These are phyloP conservation scores for Zasmidium citrigriseum DNA, from an alignment of 2,329 filamentous ascomycete genomes.

Conservation along the genomic window DNA sequence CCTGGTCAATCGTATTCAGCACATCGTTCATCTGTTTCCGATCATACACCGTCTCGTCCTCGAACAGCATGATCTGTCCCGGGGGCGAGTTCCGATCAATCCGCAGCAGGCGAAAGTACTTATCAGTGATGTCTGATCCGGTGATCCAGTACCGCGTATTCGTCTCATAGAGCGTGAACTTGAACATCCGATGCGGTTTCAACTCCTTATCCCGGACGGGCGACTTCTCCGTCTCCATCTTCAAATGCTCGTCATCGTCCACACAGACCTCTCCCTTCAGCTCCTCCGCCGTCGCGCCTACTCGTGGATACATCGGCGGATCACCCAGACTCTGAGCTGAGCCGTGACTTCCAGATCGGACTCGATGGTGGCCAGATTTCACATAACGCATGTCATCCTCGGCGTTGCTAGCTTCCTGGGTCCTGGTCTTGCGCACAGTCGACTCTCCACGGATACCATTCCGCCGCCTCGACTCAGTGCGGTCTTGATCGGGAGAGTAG, in stretches of 20 bases:
- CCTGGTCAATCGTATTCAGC: slow-evolving; percentile 92
- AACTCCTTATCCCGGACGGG: slow-evolving; percentile 19
- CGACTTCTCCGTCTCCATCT: slow-evolving; percentile 10
- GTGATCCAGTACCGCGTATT: slow-evolving; percentile 92
- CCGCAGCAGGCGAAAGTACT: slow-evolving; percentile 86
- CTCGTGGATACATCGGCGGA: slow-evolving; percentile 25
- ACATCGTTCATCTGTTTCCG: slow-evolving; percentile 90
- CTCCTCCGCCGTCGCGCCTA: slow-evolving; percentile 32
- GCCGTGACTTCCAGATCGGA: slow-evolving; percentile 11
- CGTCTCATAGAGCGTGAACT: slow-evolving; percentile 97
- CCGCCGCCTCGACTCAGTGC: background rate
- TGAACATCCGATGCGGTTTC: slow-evolving; percentile 68
- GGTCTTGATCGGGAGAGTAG: slow-evolving; percentile 8
- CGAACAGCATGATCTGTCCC: slow-evolving; percentile 78
- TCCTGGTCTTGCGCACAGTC: background rate
- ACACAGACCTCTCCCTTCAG: slow-evolving; percentile 21
- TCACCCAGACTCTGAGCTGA: slow-evolving; percentile 20
- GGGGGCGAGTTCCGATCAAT: slow-evolving; percentile 85
- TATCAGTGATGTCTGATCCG: slow-evolving; percentile 86
- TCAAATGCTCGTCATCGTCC: slow-evolving; percentile 27
- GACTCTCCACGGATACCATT: background rate
- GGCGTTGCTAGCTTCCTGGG: slow-evolving; percentile 4
- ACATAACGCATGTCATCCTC: slow-evolving; percentile 3
- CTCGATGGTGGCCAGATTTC: slow-evolving; percentile 8
- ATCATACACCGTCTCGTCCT: slow-evolving; percentile 93